Percentiles rank a stretch among this genome's conserved stretches.
Evolutionary conservation across 2,329 filamentous ascomycete genomes (phyloP).

Genomic region (Fusarium sp.): DNA sequence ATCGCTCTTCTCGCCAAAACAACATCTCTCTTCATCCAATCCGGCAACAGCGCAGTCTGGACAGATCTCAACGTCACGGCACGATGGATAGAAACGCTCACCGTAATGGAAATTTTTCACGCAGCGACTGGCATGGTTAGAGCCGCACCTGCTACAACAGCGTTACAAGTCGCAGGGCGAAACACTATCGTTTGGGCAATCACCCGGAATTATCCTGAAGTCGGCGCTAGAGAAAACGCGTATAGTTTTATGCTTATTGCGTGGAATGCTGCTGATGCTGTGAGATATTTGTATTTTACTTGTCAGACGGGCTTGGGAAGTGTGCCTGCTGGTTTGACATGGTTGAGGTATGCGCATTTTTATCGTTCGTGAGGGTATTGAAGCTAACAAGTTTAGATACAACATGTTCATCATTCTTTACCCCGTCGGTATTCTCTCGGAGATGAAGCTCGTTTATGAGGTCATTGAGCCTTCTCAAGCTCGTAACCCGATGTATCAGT

Average conservation of each 20-base stretch:
- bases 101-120: slow-evolving; percentile 28
- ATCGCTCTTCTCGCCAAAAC: slow-evolving; percentile 17
- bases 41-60: slow-evolving; percentile 33
- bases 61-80: slow-evolving; percentile 23
- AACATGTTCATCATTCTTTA: slow-evolving; percentile 38
- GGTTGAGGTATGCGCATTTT: slow-evolving; percentile 42
- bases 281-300: slow-evolving; percentile 38
- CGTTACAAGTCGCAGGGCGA: slow-evolving; percentile 36
- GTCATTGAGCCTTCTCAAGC: slow-evolving; percentile 33
- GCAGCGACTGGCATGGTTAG: slow-evolving; percentile 28
- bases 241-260: slow-evolving; percentile 37
- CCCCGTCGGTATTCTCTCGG: slow-evolving; percentile 33
- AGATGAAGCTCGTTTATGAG: slow-evolving; percentile 33
- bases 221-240: slow-evolving; percentile 22
- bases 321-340: slow-evolving; percentile 19
- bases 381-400: no score
- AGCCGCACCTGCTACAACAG: slow-evolving; percentile 32
- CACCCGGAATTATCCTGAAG: slow-evolving; percentile 36
- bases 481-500: slow-evolving; percentile 32
- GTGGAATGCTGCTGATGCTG: slow-evolving; percentile 37
- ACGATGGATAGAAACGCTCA: slow-evolving; percentile 37
- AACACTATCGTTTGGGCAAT: slow-evolving; percentile 44
- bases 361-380: no score
- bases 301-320: slow-evolving; percentile 20
- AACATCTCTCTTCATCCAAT: slow-evolving; percentile 12